phyloP scores from a whole-genome alignment of 2,329 filamentous ascomycete species.

The Neofusicoccum cordaticola region DNA sequence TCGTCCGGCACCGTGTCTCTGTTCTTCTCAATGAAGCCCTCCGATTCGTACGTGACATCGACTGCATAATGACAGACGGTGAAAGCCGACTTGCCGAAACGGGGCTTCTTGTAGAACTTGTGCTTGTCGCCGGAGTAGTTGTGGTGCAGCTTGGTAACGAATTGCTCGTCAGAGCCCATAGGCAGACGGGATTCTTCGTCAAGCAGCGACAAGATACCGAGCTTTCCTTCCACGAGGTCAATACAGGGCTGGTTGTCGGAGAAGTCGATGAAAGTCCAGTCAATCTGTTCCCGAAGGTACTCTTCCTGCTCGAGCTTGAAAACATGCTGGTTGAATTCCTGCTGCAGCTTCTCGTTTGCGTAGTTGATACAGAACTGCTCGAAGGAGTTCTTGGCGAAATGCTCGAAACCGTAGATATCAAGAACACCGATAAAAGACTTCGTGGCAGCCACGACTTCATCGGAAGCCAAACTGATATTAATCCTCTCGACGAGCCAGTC shows the following conservation, averaged over 20 bases:
- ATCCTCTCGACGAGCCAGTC: conserved; percentile 99
- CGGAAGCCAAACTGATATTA: conserved; percentile 84
- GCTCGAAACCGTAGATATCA: conserved; percentile 99
- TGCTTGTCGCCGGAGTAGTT: conserved; percentile 89
- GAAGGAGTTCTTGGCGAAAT: conserved; percentile 99
- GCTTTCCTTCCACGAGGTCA: conserved; percentile 93
- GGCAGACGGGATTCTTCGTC: conserved; percentile 96
- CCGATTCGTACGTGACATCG: conserved; percentile 97
- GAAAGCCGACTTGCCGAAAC: conserved; percentile 95
- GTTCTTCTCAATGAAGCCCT: conserved; percentile 99
- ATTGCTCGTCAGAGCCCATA: conserved; percentile 96
- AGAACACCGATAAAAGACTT: conserved; percentile 94
- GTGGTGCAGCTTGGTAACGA: conserved; percentile 92
- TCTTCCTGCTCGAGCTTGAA: conserved; percentile 99
- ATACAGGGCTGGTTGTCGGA: conserved; percentile 99
- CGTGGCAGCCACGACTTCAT: conserved; percentile 79
- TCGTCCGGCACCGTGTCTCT: conserved; percentile 97
- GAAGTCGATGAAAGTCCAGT: conserved; percentile 99
- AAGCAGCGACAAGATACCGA: conserved; percentile 85
- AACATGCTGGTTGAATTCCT: conserved; percentile 98
- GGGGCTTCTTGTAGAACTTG: conserved; percentile 97
- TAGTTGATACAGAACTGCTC: conserved; percentile 99
- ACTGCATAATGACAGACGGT: conserved; percentile 98
- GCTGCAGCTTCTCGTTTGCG: conserved; percentile 97
- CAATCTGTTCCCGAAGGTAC: conserved; percentile 91